These are phyloP conservation scores for Colletotrichum sp. DNA, from an alignment of 2,329 filamentous ascomycete species.

Conservation along the genomic window DNA sequence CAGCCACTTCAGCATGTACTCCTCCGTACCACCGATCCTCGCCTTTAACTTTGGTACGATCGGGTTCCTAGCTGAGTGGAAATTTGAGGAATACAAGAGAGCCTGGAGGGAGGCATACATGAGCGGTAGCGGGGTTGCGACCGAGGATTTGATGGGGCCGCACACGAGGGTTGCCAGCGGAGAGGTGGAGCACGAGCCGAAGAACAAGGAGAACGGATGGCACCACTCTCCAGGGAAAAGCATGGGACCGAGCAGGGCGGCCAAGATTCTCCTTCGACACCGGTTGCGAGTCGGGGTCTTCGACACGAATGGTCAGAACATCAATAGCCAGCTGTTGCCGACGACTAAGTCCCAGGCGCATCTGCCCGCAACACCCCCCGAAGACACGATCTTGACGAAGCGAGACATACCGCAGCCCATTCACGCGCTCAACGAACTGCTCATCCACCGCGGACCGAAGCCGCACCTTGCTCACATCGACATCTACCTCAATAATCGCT, in stretches of 20 bases:
- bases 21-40: conserved; percentile 85
- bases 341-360: conserved; percentile 44
- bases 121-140: conserved; percentile 63
- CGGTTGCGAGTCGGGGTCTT: conserved; percentile 87
- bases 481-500: conserved; percentile 86
- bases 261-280: conserved; percentile 85
- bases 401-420: conserved; percentile 43
- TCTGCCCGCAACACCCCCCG: conserved; percentile 28
- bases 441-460: conserved; percentile 88
- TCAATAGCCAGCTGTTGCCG: conserved; percentile 56
- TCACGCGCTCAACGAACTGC: conserved; percentile 91
- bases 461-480: conserved; percentile 93
- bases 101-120: conserved; percentile 95
- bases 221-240: conserved; percentile 78
- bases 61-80: conserved; percentile 96
- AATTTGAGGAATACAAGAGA: conserved; percentile 89
- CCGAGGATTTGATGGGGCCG: conserved; percentile 46
- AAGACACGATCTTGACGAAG: conserved; percentile 17
- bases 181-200: conserved; percentile 27
- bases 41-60: conserved; percentile 97
- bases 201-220: conserved; percentile 57
- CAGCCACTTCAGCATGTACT: conserved; percentile 75
- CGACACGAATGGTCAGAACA: conserved; percentile 67
- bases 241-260: conserved; percentile 75
- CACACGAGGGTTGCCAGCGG: conserved; percentile 42